Evolutionary conservation across 306 rosid genomes (phyloP), one percentile per base, ranked within the genome.

Genomic region (Fragaria ananassa): DNA sequence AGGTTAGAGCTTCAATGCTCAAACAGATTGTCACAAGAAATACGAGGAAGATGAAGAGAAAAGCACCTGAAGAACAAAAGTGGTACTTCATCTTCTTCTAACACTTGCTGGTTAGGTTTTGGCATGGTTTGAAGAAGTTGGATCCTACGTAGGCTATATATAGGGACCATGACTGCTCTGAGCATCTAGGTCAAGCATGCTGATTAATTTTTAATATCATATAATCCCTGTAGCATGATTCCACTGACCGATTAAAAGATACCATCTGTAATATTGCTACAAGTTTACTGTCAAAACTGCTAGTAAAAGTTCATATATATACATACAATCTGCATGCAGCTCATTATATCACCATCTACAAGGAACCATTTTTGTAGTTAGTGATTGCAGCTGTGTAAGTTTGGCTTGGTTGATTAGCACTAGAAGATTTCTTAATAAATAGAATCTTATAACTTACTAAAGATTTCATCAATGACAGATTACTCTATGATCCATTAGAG

Each of bases 41-140:
- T 9, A 70, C 39, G 44, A 39, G n/a, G 58, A 49, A 51, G 17
- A 66, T 53, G 60, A 66, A 68, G 63, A 41, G 27, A 25, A 76
- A n/a, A 54, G n/a, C 64, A 72, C 35, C 64, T 3, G 35, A 19
- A 37, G 15, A 37, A 21, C 63, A 57, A 10, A 72, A 19, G 2
- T 35, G 25, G 47, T 53, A n/a, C n/a, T 71, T 71, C 76, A 72
- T 72, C 8, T 35, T 70, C 58, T 35, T 47, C 17, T 0, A 34
- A 18, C 31, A 50, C 63, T 53, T 34, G 47, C 63, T 51, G 11
- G 11, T 57, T 71, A 19, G 7, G 63, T 51, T 71, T 51, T 34
- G 23, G 29, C 6, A n/a, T 51, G 46, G 75, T 50, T 50, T 70
- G 31, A 34, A 19, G 62, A 31, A 50, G 13, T 71, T 34, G 27